These are phyloP conservation scores for Oryza punctata DNA, from an alignment of 176 grass and related monocot species.

Conservation along the genomic window DNA sequence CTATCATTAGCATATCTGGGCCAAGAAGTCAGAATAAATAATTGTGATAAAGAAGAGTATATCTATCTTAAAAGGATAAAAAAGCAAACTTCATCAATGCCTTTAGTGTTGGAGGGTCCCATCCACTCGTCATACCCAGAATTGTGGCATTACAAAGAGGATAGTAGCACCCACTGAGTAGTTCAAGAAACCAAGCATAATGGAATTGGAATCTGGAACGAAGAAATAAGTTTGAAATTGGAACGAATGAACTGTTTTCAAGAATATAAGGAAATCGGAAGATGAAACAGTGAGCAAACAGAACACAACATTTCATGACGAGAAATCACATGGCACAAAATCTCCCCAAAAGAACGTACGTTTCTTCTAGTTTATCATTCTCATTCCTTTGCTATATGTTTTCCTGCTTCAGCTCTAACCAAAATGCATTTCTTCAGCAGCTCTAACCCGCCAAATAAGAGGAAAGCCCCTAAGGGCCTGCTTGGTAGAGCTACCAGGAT, in stretches of 20 bases:
- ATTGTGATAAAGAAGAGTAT: not conserved
- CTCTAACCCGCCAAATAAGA: not conserved
- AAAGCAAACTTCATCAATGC: not conserved
- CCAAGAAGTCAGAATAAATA: not conserved
- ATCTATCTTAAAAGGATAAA: not conserved
- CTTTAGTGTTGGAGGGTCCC: not conserved
- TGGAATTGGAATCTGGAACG: conserved; percentile 3
- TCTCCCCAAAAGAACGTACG: not conserved
- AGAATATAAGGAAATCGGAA: not conserved
- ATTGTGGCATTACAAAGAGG: not conserved
- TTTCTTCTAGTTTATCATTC: not conserved
- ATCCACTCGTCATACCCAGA: not conserved
- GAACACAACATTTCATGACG: not conserved
- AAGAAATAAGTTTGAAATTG: not conserved
- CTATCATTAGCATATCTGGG: not conserved
- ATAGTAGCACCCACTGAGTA: not conserved
- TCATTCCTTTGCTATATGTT: not conserved
- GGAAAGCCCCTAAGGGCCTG: not conserved
- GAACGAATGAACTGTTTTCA: not conserved
- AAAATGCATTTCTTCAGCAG: too few relatives aligned
- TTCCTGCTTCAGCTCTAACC: not conserved
- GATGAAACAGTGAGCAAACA: not conserved
- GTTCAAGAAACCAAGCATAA: not conserved
- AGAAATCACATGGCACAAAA: not conserved
- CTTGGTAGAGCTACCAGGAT: not conserved